Base-by-base conservation (phyloP, 768 basidiomycete genomes). In the Royoungia palumana region DNA sequence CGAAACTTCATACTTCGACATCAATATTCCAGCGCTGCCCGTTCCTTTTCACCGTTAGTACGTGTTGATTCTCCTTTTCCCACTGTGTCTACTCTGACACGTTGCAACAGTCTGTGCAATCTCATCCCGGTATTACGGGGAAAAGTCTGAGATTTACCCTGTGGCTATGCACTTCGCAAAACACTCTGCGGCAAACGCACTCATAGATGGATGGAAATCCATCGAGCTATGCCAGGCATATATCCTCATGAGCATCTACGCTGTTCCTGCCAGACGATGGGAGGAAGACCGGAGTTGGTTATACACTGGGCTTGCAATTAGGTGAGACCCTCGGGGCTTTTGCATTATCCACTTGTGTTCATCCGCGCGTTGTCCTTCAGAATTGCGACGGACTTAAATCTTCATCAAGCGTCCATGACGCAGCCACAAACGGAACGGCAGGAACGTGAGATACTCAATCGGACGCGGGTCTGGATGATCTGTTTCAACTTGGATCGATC, bases 171-270 rank as follows among this genome's bases (percentile, higher is more conserved):
- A 90, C 62, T 91, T 90, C 52, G 89, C 89, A 2, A 88, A 87
- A 58, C 83, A 85, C 54, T 83, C 87, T 0, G 89, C 88, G 2
- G 87, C 87, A 2, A 87, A 83, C 48, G 85, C 86, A 4, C 73
- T 92, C 37, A 87, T 87, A 44, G 83, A 88, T 55, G 87, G 86
- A 41, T 85, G 82, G 85, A 84, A 84, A 68, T 88, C 87, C 12
- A 86, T 94, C 41, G 92, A 96, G 66, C 74, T 94, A 1, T 86
- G 87, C 44, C 93, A 96, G 64, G 93, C 93, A 4, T 96, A 94
- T 59, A 83, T 96, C 41, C 74, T 96, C 44, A 85, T 91, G 85
- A 85, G 83, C 54, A 77, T 86, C 41, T 90, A 87, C 59, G 81
- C 82, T 38, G 84, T 89, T 2, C 89, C 88, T 4, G 89, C 88